Evolutionary conservation across 805 yeast species (phyloP), one percentile per base, ranked within the genome.

Genomic region (Hanseniaspora meyeri): DNA sequence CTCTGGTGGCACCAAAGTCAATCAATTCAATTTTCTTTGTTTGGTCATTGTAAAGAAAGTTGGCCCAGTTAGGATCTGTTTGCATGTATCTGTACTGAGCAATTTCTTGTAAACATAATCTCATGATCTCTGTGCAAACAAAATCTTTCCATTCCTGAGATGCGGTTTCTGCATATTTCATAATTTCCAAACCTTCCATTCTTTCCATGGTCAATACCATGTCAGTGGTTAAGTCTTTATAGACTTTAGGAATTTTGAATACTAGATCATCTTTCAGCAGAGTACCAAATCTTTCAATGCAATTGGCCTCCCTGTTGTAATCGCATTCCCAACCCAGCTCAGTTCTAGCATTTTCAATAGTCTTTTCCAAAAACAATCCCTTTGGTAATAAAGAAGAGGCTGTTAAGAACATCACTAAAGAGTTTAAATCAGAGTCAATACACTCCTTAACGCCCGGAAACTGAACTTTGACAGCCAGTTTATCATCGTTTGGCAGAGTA

Each of bases 31-130:
- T 80, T 67, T 84, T 81, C 29, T 78, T 70, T 1, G 89, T 81
- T n/a, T 72, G 62, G 37, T 74, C 74, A 65, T 93, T 89, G 72
- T 86, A 89, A 59, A 93, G 71, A 71, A 93, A 93, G 68, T 93
- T 93, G 47, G 98, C 97, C 98, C 98, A 93, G 69, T 93, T 93
- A 52, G 98, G 98, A 71, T 93, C 98, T 1, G 97, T 91, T 71
- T 93, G 98, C 98, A 93, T 93, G 71, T 84, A 91, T 64, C 78
- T 79, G 72, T 85, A 90, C 62, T 79, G 73, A 14, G 89, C 87
- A 67, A 93, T 86, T 70, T 93, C 98, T 62, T 78, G 74, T 49
- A 93, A 72, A 65, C 96, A 89, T 43, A 93, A 74, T 61, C 87
- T 78, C 96, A 93, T 85, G 53, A 93, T 82, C 61, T 84, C 78